Evolutionary conservation across 768 basidiomycete genomes (phyloP), one percentile per base, ranked within the genome.

Genomic region (Phanerodontia chrysosporium): DNA sequence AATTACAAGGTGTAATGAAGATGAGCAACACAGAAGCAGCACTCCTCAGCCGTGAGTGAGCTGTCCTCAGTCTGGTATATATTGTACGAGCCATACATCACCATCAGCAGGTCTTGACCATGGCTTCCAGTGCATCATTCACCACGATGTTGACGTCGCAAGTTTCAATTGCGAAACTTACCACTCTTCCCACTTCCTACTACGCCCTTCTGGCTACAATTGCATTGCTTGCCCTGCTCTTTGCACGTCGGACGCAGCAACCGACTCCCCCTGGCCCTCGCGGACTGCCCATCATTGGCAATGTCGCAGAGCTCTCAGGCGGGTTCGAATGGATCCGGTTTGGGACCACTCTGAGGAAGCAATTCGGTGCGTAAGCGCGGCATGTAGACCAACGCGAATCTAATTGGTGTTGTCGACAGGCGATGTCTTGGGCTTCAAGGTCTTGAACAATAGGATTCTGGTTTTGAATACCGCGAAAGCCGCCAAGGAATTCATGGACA

Each of bases 401-500:
- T 28, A 6, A 51, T n/a, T 27, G 6, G 14, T 30, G 13, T 14
- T 29, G 3, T 18, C 12, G 14, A 21, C 35, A 53, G 51, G 51
- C 21, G 51, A 53, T 39, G 8, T 53, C 32, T 16, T 45, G 18
- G 39, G 66, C 60, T 60, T 68, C 22, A 60, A 67, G 9, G 66
- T 60, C 2, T 49, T 73, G 2, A 69, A 70, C 2, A 71, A 64
- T 49, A 51, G 48, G 16, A 53, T 73, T 7, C 64, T 75, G n/a
- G 54, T 74, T 16, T 28, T 74, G 14, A 74, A 70, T 56, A 67
- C 69, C 2, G 24, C 66, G 2, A 57, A 69, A 16, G 58, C 64
- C 2, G 61, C 72, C 3, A 59, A 53, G 4, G 61, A 66, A 5
- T 49, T 63, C 3, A 53, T 65, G 13, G 59, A 62, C 58, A 61